Conservation (phyloP, 140 eudicot genomes). For the Erigeron philadelphicus region DNA sequence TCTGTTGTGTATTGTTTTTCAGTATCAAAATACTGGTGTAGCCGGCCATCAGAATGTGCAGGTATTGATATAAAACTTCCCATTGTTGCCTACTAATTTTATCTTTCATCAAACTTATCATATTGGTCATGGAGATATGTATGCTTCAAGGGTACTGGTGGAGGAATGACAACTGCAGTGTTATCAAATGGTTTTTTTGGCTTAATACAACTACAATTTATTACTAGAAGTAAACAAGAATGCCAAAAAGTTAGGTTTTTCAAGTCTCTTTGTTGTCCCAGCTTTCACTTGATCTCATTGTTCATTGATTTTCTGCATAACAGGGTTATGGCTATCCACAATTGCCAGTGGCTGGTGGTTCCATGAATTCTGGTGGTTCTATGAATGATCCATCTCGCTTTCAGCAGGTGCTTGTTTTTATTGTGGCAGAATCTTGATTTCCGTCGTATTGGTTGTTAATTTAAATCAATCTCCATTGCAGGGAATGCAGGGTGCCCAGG, state of each 20-base stretch:
- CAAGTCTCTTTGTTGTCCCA: background rate
- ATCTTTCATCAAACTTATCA: background rate
- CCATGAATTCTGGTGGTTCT: slow-evolving; percentile 40
- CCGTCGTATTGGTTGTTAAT: background rate
- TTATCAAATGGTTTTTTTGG: too few species aligned
- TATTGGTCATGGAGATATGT: too few species aligned
- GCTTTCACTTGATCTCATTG: background rate
- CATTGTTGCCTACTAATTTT: background rate
- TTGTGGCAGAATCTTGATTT: background rate
- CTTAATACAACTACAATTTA: too few species aligned
- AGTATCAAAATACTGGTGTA: slow-evolving; percentile 64
- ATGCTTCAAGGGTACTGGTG: too few species aligned
- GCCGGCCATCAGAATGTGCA: slow-evolving; percentile 51
- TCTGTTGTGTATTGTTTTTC: slow-evolving; percentile 22
- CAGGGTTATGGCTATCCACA: slow-evolving; percentile 56
- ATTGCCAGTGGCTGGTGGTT: slow-evolving; percentile 35
- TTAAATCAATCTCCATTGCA: slow-evolving; percentile 20
- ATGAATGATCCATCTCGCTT: slow-evolving; percentile 54
- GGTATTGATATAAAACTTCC: slow-evolving; percentile 34
- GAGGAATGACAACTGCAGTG: too few species aligned
- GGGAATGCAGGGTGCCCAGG: slow-evolving; percentile 39
- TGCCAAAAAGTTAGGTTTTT: background rate
- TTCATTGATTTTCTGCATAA: background rate
- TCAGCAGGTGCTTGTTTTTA: slow-evolving; percentile 47
- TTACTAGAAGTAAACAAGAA: too few species aligned